Percentiles rank a stretch among this genome's conserved stretches.
These are phyloP conservation scores for Coelastrella sp. DNA, from an alignment of 139 green algal genomes.

Conservation along the genomic window DNA sequence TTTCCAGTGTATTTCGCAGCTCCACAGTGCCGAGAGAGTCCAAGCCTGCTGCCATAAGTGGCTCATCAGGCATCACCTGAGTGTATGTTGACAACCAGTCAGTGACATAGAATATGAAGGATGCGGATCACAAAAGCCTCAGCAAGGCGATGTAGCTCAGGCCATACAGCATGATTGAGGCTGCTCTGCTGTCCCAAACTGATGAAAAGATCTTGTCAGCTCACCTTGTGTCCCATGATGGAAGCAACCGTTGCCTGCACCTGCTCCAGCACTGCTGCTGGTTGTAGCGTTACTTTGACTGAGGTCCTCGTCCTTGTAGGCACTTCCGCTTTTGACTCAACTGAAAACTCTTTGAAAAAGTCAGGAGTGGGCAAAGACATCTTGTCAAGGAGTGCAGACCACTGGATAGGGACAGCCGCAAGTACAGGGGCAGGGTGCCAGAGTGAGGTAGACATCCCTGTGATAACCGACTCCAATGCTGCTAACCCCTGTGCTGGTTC, in stretches of 20 bases:
- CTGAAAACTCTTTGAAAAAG: slow-evolving; percentile 22
- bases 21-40: slow-evolving; percentile 86
- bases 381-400: slow-evolving; percentile 48
- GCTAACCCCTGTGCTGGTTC: slow-evolving; percentile 57
- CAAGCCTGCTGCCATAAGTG: slow-evolving; percentile 84
- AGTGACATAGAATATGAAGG: neutral
- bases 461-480: slow-evolving; percentile 49
- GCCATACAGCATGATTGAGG: neutral
- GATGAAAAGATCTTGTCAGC: neutral
- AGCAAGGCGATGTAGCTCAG: neutral
- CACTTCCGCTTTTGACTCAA: neutral
- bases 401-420: slow-evolving; percentile 54
- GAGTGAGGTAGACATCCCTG: neutral
- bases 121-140: neutral
- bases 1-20: slow-evolving; percentile 80
- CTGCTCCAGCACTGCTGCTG: slow-evolving; percentile 31
- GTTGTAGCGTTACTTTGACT: slow-evolving; percentile 29
- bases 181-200: neutral
- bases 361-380: neutral
- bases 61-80: slow-evolving; percentile 61
- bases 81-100: slow-evolving; percentile 42
- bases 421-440: slow-evolving; percentile 4
- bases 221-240: slow-evolving; percentile 36
- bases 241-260: slow-evolving; percentile 32
- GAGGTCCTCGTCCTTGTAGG: neutral